Evolutionary conservation across 345 rosid genomes (phyloP).

Genomic region (Fremontodendron californicum): DNA sequence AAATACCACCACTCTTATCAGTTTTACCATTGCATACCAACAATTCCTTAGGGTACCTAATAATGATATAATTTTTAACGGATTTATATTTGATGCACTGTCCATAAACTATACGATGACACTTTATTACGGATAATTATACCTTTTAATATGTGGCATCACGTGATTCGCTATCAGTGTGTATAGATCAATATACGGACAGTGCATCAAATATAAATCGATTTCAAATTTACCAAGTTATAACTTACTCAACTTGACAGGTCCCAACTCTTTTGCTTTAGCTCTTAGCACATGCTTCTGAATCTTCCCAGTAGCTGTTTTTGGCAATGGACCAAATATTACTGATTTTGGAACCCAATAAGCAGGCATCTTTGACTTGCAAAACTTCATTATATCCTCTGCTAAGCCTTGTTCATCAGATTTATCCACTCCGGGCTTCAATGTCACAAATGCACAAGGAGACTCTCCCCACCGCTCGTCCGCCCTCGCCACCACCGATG

Average conservation of each 20-base stretch:
- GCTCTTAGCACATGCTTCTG: conserved; percentile 76
- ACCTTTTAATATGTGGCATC: no score
- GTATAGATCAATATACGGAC: no score
- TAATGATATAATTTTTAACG: no score
- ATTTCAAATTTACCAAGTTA: no score
- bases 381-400: conserved; percentile 61
- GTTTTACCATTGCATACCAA: no score
- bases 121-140: no score
- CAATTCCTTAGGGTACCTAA: no score
- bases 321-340: conserved; percentile 75
- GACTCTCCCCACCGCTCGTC: conserved; percentile 88
- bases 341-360: conserved; percentile 89
- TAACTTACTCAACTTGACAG: conserved; percentile 53
- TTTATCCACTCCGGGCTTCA: conserved; percentile 48
- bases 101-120: no score
- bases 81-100: no score
- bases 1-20: no score
- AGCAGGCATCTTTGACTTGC: conserved; percentile 65
- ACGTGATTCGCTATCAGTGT: no score
- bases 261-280: conserved; percentile 77
- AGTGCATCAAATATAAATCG: no score
- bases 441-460: conserved; percentile 81
- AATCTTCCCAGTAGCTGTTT: conserved; percentile 89
- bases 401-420: conserved; percentile 35
- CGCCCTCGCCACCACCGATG: conserved; percentile 78